Conservation (phyloP, 768 basidiomycete genomes). For the Russula emetica region DNA sequence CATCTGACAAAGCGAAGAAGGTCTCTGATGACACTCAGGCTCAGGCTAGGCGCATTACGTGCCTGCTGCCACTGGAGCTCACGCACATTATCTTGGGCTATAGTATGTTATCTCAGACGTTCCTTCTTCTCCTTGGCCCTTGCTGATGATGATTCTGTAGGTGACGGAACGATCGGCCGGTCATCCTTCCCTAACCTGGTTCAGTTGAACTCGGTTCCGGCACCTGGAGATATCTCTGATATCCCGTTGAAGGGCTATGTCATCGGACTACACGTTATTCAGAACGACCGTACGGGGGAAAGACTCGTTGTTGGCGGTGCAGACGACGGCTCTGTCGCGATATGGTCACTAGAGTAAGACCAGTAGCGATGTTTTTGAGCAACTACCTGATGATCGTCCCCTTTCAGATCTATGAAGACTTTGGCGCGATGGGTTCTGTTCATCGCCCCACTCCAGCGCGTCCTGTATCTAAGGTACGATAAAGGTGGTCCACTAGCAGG, state of each 20-base stretch:
- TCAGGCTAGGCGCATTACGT: slow-evolving; percentile 25
- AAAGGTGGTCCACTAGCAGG: slow-evolving; percentile 55
- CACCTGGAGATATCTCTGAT: slow-evolving; percentile 43
- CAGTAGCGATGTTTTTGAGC: background rate
- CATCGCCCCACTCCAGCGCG: slow-evolving; percentile 54
- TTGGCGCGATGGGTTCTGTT: slow-evolving; percentile 73
- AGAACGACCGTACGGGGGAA: slow-evolving; percentile 57
- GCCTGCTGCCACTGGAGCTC: slow-evolving; percentile 48
- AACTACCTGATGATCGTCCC: background rate
- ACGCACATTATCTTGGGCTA: slow-evolving; percentile 60
- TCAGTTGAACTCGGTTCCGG: slow-evolving; percentile 22
- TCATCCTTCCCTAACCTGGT: slow-evolving; percentile 31
- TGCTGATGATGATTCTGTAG: slow-evolving; percentile 25
- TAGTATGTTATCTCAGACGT: slow-evolving; percentile 33
- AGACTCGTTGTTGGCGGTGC: slow-evolving; percentile 66
- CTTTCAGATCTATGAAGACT: slow-evolving; percentile 54
- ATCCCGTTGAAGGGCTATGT: slow-evolving; percentile 46
- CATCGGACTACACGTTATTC: slow-evolving; percentile 48
- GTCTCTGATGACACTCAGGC: background rate
- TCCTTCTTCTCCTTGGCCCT: background rate
- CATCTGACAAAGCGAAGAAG: slow-evolving; percentile 13
- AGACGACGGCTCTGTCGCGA: slow-evolving; percentile 71
- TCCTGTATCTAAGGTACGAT: slow-evolving; percentile 53
- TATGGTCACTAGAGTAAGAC: slow-evolving; percentile 66
- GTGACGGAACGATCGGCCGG: slow-evolving; percentile 32